Evolutionary conservation across 768 basidiomycete species (phyloP).

Genomic region (Lepiota venenata): DNA sequence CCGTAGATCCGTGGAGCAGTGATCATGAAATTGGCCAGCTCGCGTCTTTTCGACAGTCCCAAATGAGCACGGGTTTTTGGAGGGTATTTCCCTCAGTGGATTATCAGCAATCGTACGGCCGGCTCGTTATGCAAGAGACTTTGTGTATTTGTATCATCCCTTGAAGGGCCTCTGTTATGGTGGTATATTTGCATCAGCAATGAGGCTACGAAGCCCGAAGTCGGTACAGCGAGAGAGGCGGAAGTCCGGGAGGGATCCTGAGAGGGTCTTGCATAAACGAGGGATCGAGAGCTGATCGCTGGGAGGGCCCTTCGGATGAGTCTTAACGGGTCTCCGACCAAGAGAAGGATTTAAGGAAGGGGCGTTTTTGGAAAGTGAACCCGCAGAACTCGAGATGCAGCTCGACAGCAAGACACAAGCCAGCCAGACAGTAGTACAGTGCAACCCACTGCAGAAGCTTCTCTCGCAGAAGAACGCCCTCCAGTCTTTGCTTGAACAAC

Average conservation of each 20-base stretch:
- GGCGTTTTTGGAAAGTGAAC: slow-evolving; percentile 27
- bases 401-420: slow-evolving; percentile 26
- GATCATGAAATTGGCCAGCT: neutral
- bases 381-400: slow-evolving; percentile 23
- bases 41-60: slow-evolving; percentile 13
- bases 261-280: slow-evolving; percentile 18
- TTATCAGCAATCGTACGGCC: slow-evolving; percentile 32
- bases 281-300: slow-evolving; percentile 24
- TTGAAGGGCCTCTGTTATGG: slow-evolving; percentile 19
- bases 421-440: slow-evolving; percentile 23
- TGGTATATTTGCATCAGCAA: slow-evolving; percentile 32
- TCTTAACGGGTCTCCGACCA: slow-evolving; percentile 26
- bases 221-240: slow-evolving; percentile 23
- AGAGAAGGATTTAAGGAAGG: slow-evolving; percentile 10
- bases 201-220: slow-evolving; percentile 26
- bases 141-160: slow-evolving; percentile 16
- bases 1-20: neutral
- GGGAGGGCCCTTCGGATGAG: slow-evolving; percentile 16
- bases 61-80: slow-evolving; percentile 23
- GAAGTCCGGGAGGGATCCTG: slow-evolving; percentile 28
- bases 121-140: slow-evolving; percentile 30
- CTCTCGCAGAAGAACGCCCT: slow-evolving; percentile 20
- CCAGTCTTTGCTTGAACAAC: neutral
- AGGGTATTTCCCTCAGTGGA: slow-evolving; percentile 36
- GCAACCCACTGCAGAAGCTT: slow-evolving; percentile 21